These are phyloP conservation scores for Coemansia asiatica DNA, from an alignment of 192 early-diverging fungal species.

Conservation along the genomic window DNA sequence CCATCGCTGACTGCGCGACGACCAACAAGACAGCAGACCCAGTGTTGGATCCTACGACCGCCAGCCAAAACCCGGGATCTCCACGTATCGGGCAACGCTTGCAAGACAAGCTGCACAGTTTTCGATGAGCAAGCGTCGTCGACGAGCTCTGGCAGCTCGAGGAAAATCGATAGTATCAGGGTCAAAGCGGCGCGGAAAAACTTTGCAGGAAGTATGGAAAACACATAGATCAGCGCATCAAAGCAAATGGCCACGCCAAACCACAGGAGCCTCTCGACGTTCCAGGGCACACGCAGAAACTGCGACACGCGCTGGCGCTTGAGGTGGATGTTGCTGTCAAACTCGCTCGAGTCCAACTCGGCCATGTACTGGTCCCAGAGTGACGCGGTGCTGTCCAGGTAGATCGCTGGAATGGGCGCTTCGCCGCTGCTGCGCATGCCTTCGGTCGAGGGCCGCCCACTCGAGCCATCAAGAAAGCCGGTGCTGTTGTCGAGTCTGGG, in stretches of 20 bases:
- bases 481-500: not conserved
- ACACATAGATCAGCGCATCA: conserved; percentile 93
- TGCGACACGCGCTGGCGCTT: conserved; percentile 86
- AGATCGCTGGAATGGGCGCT: conserved; percentile 41
- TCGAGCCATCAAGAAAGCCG: not conserved
- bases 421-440: conserved; percentile 15
- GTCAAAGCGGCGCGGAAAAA: conserved; percentile 67
- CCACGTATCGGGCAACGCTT: conserved; percentile 25
- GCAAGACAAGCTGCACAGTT: conserved; percentile 5
- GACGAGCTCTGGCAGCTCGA: conserved; percentile 18
- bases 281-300: conserved; percentile 81
- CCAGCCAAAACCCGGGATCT: conserved; percentile 13
- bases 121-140: conserved; percentile 12
- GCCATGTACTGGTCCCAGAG: conserved; percentile 55
- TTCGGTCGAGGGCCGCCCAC: conserved; percentile 7
- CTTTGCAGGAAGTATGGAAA: conserved; percentile 89
- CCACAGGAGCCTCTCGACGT: conserved; percentile 90
- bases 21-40: conserved; percentile 18
- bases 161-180: conserved; percentile 14
- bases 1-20: too few relatives aligned
- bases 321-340: conserved; percentile 72
- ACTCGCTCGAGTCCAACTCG: conserved; percentile 57
- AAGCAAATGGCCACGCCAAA: conserved; percentile 91
- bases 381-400: conserved; percentile 47
- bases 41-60: conserved; percentile 10